Conservation (phyloP, 2,329 filamentous ascomycete species). For the Ophiocordyceps camponoti-saundersi region DNA sequence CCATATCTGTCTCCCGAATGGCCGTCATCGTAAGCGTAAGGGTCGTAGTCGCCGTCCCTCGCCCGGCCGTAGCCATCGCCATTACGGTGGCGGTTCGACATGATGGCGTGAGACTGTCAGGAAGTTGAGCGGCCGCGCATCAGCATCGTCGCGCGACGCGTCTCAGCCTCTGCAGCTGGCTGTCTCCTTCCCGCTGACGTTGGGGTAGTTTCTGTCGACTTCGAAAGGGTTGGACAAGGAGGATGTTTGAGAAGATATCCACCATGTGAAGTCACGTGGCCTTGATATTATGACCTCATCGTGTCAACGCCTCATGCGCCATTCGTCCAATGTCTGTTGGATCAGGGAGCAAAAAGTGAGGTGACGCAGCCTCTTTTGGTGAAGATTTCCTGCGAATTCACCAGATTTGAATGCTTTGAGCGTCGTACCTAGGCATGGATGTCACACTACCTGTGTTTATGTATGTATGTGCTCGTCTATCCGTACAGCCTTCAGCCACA, state of each 20-base stretch:
- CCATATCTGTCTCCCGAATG: slow-evolving; percentile 26
- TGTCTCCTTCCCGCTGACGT: neutral
- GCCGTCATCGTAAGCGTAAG: slow-evolving; percentile 22
- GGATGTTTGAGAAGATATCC: neutral
- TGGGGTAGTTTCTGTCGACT: neutral
- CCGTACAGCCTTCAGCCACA: no score
- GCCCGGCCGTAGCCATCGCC: slow-evolving; percentile 26
- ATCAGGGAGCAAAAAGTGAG: no score
- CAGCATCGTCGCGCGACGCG: slow-evolving; percentile 5
- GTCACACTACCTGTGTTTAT: no score
- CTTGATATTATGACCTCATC: neutral
- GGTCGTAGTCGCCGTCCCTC: slow-evolving; percentile 32
- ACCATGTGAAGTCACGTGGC: neutral
- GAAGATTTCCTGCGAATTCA: no score
- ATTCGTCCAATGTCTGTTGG: no score
- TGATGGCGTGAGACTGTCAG: slow-evolving; percentile 10
- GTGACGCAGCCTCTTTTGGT: no score
- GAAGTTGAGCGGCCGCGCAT: slow-evolving; percentile 1
- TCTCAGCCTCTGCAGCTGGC: neutral
- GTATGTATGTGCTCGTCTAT: no score
- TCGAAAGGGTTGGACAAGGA: neutral
- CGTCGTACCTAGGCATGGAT: no score
- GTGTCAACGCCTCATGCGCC: no score
- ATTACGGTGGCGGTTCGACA: slow-evolving; percentile 36
- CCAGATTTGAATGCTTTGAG: no score